phyloP scores from a whole-genome alignment of 352 stramenopile species.

The Globisporangium alternatum region DNA sequence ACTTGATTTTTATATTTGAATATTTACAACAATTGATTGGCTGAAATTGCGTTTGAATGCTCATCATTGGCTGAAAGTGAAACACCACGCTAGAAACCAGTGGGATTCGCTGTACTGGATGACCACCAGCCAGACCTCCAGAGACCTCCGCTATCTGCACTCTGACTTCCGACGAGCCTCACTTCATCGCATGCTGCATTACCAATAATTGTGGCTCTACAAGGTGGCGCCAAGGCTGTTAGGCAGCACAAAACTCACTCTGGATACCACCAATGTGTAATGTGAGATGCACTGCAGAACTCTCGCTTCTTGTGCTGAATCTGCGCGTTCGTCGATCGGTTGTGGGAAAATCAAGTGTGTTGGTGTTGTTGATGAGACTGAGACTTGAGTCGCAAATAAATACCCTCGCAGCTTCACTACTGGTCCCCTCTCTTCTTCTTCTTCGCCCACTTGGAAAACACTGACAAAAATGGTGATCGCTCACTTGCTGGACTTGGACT shows the following conservation, averaged over 20 bases:
- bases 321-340: too few relatives aligned
- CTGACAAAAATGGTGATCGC: slow-evolving; percentile 6
- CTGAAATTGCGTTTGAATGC: not conserved
- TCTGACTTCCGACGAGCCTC: not conserved
- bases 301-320: too few relatives aligned
- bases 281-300: not conserved
- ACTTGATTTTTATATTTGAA: not conserved
- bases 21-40: not conserved
- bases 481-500: not conserved
- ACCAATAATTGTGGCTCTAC: too few relatives aligned
- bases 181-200: not conserved
- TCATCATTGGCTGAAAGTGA: not conserved
- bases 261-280: not conserved
- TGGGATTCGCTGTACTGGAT: not conserved
- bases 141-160: too few relatives aligned
- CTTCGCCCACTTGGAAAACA: not conserved
- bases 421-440: not conserved
- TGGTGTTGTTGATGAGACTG: too few relatives aligned
- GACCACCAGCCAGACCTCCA: too few relatives aligned
- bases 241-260: too few relatives aligned
- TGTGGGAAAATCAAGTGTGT: too few relatives aligned
- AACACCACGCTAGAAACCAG: not conserved
- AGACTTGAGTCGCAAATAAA: not conserved
- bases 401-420: not conserved
- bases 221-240: too few relatives aligned